These are phyloP conservation scores for Helminthosporium solani DNA, from an alignment of 2,329 filamentous ascomycete species.

Conservation along the genomic window DNA sequence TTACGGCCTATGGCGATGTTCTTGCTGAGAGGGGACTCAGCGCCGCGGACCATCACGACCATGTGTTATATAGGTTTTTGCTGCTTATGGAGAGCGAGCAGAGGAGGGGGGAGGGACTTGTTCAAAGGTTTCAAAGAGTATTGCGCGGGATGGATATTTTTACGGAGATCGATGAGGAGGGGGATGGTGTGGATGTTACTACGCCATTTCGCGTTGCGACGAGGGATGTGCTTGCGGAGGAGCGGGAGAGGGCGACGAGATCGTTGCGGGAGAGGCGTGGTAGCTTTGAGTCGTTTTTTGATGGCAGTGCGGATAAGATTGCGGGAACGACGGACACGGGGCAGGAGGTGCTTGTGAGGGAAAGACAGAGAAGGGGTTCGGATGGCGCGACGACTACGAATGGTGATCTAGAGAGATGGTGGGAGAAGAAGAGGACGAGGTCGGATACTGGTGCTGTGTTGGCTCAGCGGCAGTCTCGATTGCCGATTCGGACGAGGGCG, in stretches of 20 bases:
- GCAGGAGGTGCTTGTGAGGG: conserved; percentile 14
- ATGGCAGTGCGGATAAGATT: conserved; percentile 55
- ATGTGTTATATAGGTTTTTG: conserved; percentile 75
- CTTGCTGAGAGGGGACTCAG: conserved; percentile 70
- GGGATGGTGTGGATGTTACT: conserved; percentile 41
- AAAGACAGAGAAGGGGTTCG: conserved; percentile 19
- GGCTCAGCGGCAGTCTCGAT: conserved; percentile 8
- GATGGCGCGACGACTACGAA: conserved; percentile 12
- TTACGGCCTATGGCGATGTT: conserved; percentile 75
- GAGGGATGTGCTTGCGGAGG: conserved; percentile 9
- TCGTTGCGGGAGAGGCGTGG: conserved; percentile 45
- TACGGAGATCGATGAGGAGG: conserved; percentile 60
- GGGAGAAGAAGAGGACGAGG: conserved; percentile 22
- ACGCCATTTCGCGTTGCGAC: conserved; percentile 32
- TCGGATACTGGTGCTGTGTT: conserved; percentile 30
- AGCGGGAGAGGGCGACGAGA: conserved; percentile 13
- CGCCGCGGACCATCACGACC: conserved; percentile 58
- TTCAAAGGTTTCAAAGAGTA: conserved; percentile 69
- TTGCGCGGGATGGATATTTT: conserved; percentile 70
- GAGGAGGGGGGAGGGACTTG: conserved; percentile 48
- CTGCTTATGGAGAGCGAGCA: conserved; percentile 62
- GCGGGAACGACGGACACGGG: conserved; percentile 39
- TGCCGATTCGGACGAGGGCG: conserved; percentile 29
- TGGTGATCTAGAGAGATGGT: conserved; percentile 6
- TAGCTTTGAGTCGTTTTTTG: conserved; percentile 62